A percentile compares a stretch with the other conserved stretches of the same genome.
These are phyloP conservation scores for Cyclotella distinguenda DNA, from an alignment of 108 stramenopile species.

Conservation along the genomic window DNA sequence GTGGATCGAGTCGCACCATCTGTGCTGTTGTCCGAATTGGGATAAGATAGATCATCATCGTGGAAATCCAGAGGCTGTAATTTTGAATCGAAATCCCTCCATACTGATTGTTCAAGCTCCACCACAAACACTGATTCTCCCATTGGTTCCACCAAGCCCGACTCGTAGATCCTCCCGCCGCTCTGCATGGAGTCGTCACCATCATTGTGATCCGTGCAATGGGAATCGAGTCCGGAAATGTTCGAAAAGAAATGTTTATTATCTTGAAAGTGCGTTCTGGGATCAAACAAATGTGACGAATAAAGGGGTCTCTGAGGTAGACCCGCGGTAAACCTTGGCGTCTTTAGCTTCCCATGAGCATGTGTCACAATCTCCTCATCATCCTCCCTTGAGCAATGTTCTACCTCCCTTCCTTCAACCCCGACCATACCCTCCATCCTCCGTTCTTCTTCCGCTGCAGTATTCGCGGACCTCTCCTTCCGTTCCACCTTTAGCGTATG, in stretches of 20 bases:
- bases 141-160: not conserved
- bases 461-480: not conserved
- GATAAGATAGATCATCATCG: not conserved
- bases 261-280: conserved; percentile 30
- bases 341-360: not conserved
- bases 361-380: not conserved
- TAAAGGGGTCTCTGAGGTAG: conserved; percentile 14
- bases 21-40: not conserved
- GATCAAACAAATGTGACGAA: conserved; percentile 40
- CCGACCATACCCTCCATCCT: not conserved
- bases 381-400: not conserved
- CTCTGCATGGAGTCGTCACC: not conserved
- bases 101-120: too few species aligned
- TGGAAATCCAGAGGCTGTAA: too few species aligned
- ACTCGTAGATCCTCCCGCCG: not conserved
- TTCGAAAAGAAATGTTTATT: conserved; percentile 22
- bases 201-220: not conserved
- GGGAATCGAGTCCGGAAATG: not conserved
- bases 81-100: too few species aligned
- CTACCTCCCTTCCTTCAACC: not conserved
- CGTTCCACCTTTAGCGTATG: conserved; percentile 38
- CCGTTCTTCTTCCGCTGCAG: not conserved
- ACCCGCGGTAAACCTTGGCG: conserved; percentile 5
- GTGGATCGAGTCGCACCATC: not conserved
- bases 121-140: too few species aligned